These are phyloP conservation scores for Scheffersomyces parashehatae DNA, from an alignment of 1,139 yeast genomes.

Conservation along the genomic window DNA sequence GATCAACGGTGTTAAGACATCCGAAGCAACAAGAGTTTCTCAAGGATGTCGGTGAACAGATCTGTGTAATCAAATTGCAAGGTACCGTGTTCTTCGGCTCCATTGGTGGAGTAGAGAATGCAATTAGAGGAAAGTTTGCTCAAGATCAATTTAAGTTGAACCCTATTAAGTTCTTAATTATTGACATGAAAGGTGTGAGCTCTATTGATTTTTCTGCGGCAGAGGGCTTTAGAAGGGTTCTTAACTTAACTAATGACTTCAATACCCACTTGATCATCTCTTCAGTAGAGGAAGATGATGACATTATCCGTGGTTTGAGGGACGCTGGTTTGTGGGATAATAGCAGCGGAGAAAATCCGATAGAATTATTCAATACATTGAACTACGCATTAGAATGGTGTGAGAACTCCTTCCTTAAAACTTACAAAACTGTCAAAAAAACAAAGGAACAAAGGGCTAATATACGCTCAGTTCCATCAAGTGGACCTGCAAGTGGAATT, in stretches of 20 bases:
- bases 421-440: slow-evolving; percentile 48
- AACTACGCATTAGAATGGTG: slow-evolving; percentile 96
- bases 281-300: slow-evolving; percentile 66
- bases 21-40: slow-evolving; percentile 86
- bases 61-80: slow-evolving; percentile 80
- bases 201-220: slow-evolving; percentile 94
- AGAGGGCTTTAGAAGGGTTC: slow-evolving; percentile 88
- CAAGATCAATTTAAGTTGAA: slow-evolving; percentile 49
- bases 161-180: slow-evolving; percentile 74
- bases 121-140: slow-evolving; percentile 68
- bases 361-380: slow-evolving; percentile 69
- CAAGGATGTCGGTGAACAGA: slow-evolving; percentile 85
- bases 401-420: slow-evolving; percentile 81
- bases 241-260: slow-evolving; percentile 71
- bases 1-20: slow-evolving; percentile 91
- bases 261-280: slow-evolving; percentile 74
- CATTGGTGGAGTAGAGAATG: slow-evolving; percentile 83
- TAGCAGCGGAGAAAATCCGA: slow-evolving; percentile 35
- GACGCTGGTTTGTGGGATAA: slow-evolving; percentile 73
- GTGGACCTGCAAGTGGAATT: slow-evolving; percentile 5
- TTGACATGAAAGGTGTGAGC: slow-evolving; percentile 82
- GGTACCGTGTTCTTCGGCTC: slow-evolving; percentile 94
- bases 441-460: slow-evolving; percentile 18
- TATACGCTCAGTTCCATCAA: slow-evolving; percentile 5
- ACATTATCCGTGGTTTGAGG: slow-evolving; percentile 61